phyloP scores from a whole-genome alignment of 2,329 filamentous ascomycete genomes.

The Penicillium aurantiogriseum region DNA sequence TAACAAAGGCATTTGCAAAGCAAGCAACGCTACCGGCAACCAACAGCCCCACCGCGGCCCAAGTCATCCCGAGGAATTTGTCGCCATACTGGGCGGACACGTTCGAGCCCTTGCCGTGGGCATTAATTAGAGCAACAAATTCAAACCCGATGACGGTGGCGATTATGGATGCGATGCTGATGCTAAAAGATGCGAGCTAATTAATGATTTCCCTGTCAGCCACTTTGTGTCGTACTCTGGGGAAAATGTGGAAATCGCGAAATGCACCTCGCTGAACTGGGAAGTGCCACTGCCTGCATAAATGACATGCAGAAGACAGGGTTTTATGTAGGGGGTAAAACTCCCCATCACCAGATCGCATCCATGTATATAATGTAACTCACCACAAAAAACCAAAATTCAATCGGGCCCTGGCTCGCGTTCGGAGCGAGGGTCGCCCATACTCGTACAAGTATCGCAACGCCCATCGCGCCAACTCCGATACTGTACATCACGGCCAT shows the following conservation, averaged over 20 bases:
- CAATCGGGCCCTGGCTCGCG: slow-evolving; percentile 49
- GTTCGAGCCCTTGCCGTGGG: slow-evolving; percentile 52
- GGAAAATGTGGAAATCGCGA: background rate
- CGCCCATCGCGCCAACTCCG: slow-evolving; percentile 52
- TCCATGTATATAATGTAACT: slow-evolving; percentile 15
- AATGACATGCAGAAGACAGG: background rate
- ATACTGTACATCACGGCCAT: slow-evolving; percentile 62
- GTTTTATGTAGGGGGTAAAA: background rate
- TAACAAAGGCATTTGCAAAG: slow-evolving; percentile 28
- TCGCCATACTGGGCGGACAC: slow-evolving; percentile 51
- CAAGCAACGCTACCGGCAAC: slow-evolving; percentile 32
- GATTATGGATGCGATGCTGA: slow-evolving; percentile 73
- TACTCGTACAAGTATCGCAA: slow-evolving; percentile 50
- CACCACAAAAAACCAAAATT: slow-evolving; percentile 50
- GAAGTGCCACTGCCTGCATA: background rate
- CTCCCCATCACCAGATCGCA: background rate
- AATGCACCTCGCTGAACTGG: background rate
- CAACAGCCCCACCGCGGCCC: slow-evolving; percentile 51
- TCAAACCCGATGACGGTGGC: slow-evolving; percentile 62
- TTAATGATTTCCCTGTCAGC: slow-evolving; percentile 1
- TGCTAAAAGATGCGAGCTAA: slow-evolving; percentile 55
- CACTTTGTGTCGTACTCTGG: background rate
- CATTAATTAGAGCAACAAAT: slow-evolving; percentile 53
- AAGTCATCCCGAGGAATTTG: slow-evolving; percentile 60
- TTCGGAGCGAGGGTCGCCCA: slow-evolving; percentile 47